These are phyloP conservation scores for Trichoderma virens DNA, from an alignment of 495 filamentous ascomycete genomes.

Conservation along the genomic window DNA sequence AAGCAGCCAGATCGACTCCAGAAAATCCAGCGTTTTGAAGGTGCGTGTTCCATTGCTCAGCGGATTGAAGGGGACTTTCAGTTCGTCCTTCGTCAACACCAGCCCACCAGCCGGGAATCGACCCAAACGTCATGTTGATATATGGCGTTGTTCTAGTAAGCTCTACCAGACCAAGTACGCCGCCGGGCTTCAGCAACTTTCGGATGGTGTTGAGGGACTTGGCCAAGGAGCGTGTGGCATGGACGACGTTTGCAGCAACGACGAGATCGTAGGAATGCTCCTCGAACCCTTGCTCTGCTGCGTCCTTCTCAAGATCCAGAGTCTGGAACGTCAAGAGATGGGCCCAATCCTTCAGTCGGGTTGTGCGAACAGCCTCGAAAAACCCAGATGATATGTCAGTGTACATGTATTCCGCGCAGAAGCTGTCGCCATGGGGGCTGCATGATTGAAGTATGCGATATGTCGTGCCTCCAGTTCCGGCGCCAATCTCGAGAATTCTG, in stretches of 20 bases:
- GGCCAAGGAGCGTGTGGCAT: slow-evolving; percentile 35
- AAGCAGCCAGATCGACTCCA: slow-evolving; percentile 23
- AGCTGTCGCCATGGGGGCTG: not conserved
- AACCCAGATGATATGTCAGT: slow-evolving; percentile 37
- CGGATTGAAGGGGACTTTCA: slow-evolving; percentile 13
- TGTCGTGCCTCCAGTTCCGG: slow-evolving; percentile 32
- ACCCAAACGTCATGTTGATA: slow-evolving; percentile 25
- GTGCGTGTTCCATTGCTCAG: slow-evolving; percentile 21
- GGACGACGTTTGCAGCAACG: slow-evolving; percentile 34
- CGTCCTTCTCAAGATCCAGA: slow-evolving; percentile 37
- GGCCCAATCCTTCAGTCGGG: slow-evolving; percentile 13
- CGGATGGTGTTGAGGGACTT: slow-evolving; percentile 34
- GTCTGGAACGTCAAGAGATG: slow-evolving; percentile 35
- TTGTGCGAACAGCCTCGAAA: slow-evolving; percentile 23
- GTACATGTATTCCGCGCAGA: slow-evolving; percentile 31
- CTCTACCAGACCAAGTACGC: slow-evolving; percentile 27
- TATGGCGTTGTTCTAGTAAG: slow-evolving; percentile 20
- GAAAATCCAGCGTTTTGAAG: slow-evolving; percentile 27
- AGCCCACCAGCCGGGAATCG: slow-evolving; percentile 39
- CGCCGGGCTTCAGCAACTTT: slow-evolving; percentile 40
- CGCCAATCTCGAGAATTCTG: slow-evolving; percentile 36
- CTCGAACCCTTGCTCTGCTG: slow-evolving; percentile 33
- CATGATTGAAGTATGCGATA: slow-evolving; percentile 12
- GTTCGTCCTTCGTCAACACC: slow-evolving; percentile 27
- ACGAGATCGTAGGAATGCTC: slow-evolving; percentile 42